Percentiles rank a stretch among this genome's conserved stretches.
Evolutionary conservation across 2,329 filamentous ascomycete genomes (phyloP).

Genomic region (Hirsutella rhossiliensis): DNA sequence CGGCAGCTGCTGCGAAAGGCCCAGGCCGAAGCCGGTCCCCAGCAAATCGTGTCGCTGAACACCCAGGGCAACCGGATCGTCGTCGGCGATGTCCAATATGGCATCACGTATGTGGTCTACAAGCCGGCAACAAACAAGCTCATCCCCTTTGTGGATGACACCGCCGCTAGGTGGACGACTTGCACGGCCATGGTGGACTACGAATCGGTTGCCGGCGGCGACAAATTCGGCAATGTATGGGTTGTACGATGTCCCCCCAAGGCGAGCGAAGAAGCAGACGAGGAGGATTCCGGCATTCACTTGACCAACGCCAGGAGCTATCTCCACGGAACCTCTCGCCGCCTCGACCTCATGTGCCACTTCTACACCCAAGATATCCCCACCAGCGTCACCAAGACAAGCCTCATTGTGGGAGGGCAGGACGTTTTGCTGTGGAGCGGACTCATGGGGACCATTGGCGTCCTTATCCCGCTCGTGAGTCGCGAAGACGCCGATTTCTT

Average conservation of each 20-base stretch:
- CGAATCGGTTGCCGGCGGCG: conserved; percentile 84
- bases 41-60: conserved; percentile 78
- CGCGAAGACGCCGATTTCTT: conserved; percentile 97
- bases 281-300: conserved; percentile 81
- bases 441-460: conserved; percentile 85
- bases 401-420: conserved; percentile 80
- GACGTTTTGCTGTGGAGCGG: conserved; percentile 91
- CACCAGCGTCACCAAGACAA: conserved; percentile 78
- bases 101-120: conserved; percentile 85
- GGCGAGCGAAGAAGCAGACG: conserved; percentile 79
- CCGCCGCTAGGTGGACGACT: conserved; percentile 80
- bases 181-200: conserved; percentile 93
- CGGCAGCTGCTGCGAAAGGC: conserved; percentile 86
- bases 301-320: conserved; percentile 85
- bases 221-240: conserved; percentile 97
- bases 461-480: conserved; percentile 81
- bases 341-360: conserved; percentile 75
- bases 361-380: conserved; percentile 89
- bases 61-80: conserved; percentile 86
- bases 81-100: conserved; percentile 86
- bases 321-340: conserved; percentile 77
- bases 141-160: conserved; percentile 89
- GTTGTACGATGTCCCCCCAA: conserved; percentile 79
- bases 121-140: conserved; percentile 84
- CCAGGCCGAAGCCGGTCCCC: conserved; percentile 65